These are phyloP conservation scores for Piper longum DNA, from an alignment of 164 flowering plant species.

Conservation along the genomic window DNA sequence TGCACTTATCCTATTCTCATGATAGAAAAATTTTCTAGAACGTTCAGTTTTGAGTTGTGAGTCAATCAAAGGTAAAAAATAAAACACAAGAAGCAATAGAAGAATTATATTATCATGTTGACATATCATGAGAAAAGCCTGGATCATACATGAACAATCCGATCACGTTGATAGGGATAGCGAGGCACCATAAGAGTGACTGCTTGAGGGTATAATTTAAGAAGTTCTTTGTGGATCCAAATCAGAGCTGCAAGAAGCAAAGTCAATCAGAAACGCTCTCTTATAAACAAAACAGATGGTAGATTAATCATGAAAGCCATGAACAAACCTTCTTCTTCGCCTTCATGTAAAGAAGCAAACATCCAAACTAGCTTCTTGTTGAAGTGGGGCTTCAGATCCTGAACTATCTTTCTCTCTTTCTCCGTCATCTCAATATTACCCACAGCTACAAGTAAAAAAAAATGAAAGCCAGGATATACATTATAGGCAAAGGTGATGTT, in stretches of 20 bases:
- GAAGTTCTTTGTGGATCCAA: constrained; percentile 47
- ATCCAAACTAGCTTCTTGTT: constrained; percentile 62
- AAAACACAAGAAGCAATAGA: neutral
- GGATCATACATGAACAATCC: constrained; percentile 49
- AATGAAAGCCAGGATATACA: neutral
- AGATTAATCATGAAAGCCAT: neutral
- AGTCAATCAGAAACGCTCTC: constrained; percentile 1
- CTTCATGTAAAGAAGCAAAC: constrained; percentile 84
- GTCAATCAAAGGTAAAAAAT: too few relatives aligned
- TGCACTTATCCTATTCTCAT: too few relatives aligned
- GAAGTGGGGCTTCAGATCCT: constrained; percentile 42
- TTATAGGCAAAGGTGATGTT: neutral
- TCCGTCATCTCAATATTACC: constrained; percentile 25
- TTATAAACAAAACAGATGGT: neutral
- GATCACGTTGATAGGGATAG: constrained; percentile 54
- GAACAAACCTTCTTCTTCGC: constrained; percentile 70
- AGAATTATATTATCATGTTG: neutral
- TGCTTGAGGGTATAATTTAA: constrained; percentile 33
- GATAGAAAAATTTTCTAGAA: too few relatives aligned
- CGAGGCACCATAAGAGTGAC: constrained; percentile 79
- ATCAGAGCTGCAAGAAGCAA: constrained; percentile 47
- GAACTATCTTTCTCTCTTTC: constrained; percentile 15
- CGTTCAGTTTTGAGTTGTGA: too few relatives aligned
- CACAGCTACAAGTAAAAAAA: constrained; percentile 24
- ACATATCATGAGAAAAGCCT: neutral